phyloP scores from a whole-genome alignment of 371 early-diverging fungal species.

The Mucor circinelloides region DNA sequence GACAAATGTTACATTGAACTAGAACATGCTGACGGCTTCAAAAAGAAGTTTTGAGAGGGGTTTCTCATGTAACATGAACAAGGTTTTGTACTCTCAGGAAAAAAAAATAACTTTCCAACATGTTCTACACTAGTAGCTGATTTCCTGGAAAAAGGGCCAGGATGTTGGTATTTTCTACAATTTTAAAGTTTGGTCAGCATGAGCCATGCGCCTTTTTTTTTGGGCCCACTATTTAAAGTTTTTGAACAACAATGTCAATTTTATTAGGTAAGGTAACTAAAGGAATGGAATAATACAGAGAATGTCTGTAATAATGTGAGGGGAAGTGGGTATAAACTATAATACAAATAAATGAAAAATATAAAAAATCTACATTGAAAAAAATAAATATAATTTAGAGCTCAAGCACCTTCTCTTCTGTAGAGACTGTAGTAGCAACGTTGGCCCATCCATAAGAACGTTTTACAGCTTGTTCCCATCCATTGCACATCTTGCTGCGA shows the following conservation, averaged over 20 bases:
- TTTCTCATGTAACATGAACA: neutral
- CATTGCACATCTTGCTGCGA: constrained; percentile 62
- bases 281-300: neutral
- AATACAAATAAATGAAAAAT: neutral
- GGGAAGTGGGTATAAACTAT: neutral
- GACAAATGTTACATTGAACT: neutral
- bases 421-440: constrained; percentile 8
- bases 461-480: constrained; percentile 90
- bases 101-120: neutral
- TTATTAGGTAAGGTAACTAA: neutral
- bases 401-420: constrained; percentile 9
- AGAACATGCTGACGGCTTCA: neutral
- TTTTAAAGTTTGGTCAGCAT: neutral
- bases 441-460: constrained; percentile 71
- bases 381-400: neutral
- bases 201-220: neutral
- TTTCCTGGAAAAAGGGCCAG: neutral
- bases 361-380: neutral
- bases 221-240: neutral
- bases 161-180: neutral
- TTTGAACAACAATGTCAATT: neutral
- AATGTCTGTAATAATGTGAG: neutral
- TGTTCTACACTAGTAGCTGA: neutral
- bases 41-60: neutral
- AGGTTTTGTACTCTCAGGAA: neutral